Evolutionary conservation across 1,139 yeast species (phyloP), one percentile per base, ranked within the genome.

Genomic region (Arxiozyma slooffiae): DNA sequence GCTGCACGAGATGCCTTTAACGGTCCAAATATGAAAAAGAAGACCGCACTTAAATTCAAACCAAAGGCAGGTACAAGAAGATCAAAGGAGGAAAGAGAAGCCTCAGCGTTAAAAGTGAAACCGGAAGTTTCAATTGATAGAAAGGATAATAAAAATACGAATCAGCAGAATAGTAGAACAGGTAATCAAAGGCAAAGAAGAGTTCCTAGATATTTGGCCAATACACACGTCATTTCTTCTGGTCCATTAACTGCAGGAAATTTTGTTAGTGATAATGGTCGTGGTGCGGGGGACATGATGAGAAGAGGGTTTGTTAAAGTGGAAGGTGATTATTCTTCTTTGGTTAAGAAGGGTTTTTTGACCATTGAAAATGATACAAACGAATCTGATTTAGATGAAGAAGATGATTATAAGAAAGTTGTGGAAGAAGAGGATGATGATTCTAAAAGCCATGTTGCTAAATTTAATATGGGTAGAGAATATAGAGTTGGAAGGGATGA

Each of bases 11-110:
- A 50, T 41, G 38, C 54, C 20, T 58, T 56, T 18, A 45, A 48
- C 20, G 39, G 9, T 20, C 38, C 45, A 30, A 20, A 16, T 41
- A 41, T 20, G 8, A 38, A 47, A n/a, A 58, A 70, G n/a, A 80
- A 77, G 59, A 79, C 80, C 21, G 73, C 75, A 30, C 72, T 78
- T 49, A 81, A 83, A 66, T 88, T 88, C 67, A 79, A 82, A 62
- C 96, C 96, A 1, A 88, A 88, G 65, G 82, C 75, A 1, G 95
- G 88, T 41, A 87, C 86, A 1, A 74, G 97, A 67, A 80, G 87
- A 63, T 71, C 88, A 21, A 83, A 86, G 58, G 92, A 85, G 60
- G 96, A 87, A 61, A 73, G 96, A 64, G 94, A 81, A 30, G 81
- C 83, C 44, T 79, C 80, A 40, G 89, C 89, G 0, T 87, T 89